Base-by-base conservation (phyloP, 2,329 filamentous ascomycete species). In the Plectosphaerella sp. region DNA sequence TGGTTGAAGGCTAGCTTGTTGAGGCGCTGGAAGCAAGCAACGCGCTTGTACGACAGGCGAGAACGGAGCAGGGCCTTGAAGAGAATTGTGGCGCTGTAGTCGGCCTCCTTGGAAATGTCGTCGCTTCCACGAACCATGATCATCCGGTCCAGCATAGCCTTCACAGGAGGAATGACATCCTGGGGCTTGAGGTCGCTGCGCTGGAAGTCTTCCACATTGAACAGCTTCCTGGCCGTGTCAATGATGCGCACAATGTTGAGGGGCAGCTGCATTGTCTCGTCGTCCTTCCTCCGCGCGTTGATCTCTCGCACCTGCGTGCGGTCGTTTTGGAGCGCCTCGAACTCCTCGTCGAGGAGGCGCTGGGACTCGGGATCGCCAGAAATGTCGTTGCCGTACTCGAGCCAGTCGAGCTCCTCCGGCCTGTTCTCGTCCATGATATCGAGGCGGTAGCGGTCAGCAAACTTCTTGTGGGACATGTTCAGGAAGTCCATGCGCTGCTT, bases 1-100 rank as follows among this genome's bases (percentile, higher is more conserved):
- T 97, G 92, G 56, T 94, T 88, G 64, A 99, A 93, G 2, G 94
- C 93, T 57, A 96, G 80, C 70, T 91, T 94, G 74, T 90, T 96
- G 59, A 99, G 74, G 12, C 87, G 87, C 65, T 96, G 87, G 60
- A 91, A 82, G 51, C 90, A 86, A 45, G 96, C 92, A 55, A 99
- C 78, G 54, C 91, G 88, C 74, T 96, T 96, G 82, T 91, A 99
- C 0, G 94, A 89, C 52, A 99, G 78, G 49, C 90, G 86, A 35
- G 92, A 96, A 47, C 94, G 88, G 52, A 97, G 72, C 63, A 96
- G 87, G 12, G 90, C 89, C 75, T 97, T 97, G 81, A 97, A 91
- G 11, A 99, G 78, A 53, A 95, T 80, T 0, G 92, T 97, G 4
- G 95, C 89, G 62, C 89, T 97, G 47, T 83, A 73, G 61, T 99